Evolutionary conservation across 2,329 filamentous ascomycete genomes (phyloP).

Genomic region (Alternaria solani): DNA sequence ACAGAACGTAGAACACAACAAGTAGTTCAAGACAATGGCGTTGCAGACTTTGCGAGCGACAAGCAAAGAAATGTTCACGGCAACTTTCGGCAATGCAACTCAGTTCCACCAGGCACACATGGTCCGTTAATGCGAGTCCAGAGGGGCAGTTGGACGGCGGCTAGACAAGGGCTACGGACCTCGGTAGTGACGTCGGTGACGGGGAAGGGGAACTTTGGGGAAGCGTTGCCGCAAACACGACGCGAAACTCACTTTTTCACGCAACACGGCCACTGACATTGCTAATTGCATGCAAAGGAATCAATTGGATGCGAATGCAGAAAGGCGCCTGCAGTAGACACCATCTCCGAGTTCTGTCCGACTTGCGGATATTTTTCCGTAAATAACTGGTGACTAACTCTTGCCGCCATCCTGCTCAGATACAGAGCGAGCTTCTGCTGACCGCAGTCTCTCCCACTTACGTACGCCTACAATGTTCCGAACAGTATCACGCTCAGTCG

Average conservation of each 20-base stretch:
- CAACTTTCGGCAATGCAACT: constrained; percentile 38
- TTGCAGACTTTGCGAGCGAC: constrained; percentile 5
- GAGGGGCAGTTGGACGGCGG: constrained; percentile 40
- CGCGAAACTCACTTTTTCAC: constrained; percentile 7
- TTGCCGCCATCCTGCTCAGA: constrained; percentile 3
- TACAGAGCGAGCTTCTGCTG: constrained; percentile 18
- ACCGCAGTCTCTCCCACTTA: constrained; percentile 11
- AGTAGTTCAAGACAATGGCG: constrained; percentile 8
- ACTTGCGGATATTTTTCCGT: constrained; percentile 28
- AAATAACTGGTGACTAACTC: constrained; percentile 2
- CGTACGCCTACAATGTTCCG: constrained; percentile 46
- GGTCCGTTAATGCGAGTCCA: constrained; percentile 38
- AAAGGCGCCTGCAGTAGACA: constrained; percentile 23
- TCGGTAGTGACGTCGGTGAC: constrained; percentile 15
- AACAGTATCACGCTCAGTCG: constrained; percentile 47
- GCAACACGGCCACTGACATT: constrained; percentile 7
- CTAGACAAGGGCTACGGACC: constrained; percentile 15
- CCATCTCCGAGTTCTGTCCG: constrained; percentile 21
- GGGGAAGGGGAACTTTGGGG: constrained; percentile 25
- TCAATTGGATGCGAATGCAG: constrained; percentile 1
- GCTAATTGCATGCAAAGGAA: constrained; percentile 20
- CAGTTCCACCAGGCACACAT: constrained; percentile 28
- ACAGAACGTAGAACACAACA: constrained; percentile 8
- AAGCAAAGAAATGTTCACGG: constrained; percentile 34
- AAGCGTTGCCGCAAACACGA: constrained; percentile 34